These are phyloP conservation scores for Middelhovenomyces tepae DNA, from an alignment of 805 yeast genomes.

Conservation along the genomic window DNA sequence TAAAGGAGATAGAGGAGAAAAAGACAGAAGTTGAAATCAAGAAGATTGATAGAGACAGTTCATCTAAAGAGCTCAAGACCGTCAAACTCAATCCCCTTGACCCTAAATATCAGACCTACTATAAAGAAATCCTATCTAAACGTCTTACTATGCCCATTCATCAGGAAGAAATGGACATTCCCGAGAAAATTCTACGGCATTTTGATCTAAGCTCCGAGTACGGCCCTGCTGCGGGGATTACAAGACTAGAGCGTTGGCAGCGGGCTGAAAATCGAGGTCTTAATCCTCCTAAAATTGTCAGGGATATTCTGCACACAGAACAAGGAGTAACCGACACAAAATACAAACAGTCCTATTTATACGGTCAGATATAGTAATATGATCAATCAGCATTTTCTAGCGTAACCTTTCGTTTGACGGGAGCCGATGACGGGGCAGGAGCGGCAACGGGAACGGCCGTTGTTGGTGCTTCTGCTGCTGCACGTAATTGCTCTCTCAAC, in stretches of 20 bases:
- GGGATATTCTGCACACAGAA: constrained; percentile 22
- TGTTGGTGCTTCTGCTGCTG: constrained; percentile 4
- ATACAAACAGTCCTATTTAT: constrained; percentile 15
- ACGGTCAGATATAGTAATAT: constrained; percentile 11
- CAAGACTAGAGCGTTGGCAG: constrained; percentile 31
- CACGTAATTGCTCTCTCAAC: constrained; percentile 15
- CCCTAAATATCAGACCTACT: no score
- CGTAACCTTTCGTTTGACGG: constrained; percentile 5
- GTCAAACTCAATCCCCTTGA: no score
- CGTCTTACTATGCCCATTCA: constrained; percentile 25
- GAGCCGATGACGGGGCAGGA: constrained; percentile 3
- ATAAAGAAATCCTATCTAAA: no score
- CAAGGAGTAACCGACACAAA: constrained; percentile 16
- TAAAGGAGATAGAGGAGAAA: no score
- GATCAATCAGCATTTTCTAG: no score
- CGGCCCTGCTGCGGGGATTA: constrained; percentile 33
- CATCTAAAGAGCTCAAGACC: no score
- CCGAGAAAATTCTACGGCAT: constrained; percentile 25
- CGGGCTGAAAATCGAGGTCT: constrained; percentile 30
- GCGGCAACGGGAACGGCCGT: no score
- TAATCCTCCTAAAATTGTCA: constrained; percentile 28
- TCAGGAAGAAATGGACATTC: constrained; percentile 20
- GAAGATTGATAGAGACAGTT: no score
- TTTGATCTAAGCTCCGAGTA: constrained; percentile 28
- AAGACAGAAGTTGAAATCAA: no score